These are phyloP conservation scores for Colletotrichum gloeosporioides DNA, from an alignment of 2,329 filamentous ascomycete species.

Conservation along the genomic window DNA sequence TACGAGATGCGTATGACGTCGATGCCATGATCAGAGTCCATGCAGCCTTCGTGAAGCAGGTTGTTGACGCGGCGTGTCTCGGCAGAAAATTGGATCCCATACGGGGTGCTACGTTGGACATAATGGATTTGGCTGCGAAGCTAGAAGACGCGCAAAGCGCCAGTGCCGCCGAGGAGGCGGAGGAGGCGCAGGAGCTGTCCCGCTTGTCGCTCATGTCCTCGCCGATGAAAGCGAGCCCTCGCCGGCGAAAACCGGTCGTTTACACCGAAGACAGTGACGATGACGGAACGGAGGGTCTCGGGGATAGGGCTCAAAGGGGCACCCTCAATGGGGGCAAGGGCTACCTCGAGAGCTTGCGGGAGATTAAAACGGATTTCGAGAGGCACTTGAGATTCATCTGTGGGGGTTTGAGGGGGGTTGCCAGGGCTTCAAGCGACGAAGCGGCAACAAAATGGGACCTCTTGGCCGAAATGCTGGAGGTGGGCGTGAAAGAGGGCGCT, in stretches of 20 bases:
- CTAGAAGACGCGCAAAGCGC: conserved; percentile 66
- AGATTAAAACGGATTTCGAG: conserved; percentile 68
- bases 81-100: conserved; percentile 73
- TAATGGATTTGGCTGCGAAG: conserved; percentile 76
- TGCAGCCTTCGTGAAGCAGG: conserved; percentile 62
- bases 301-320: conserved; percentile 5
- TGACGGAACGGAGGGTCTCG: conserved; percentile 36
- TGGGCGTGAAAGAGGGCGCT: conserved; percentile 35
- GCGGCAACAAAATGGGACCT: conserved; percentile 75
- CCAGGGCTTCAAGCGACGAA: conserved; percentile 72
- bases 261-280: conserved; percentile 37
- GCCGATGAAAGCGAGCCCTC: conserved; percentile 30
- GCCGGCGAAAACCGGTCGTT: conserved; percentile 14
- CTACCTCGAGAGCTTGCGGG: conserved; percentile 58
- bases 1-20: conserved; percentile 72
- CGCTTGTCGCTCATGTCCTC: conserved; percentile 41
- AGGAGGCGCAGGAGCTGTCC: conserved; percentile 43
- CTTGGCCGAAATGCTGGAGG: conserved; percentile 79
- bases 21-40: conserved; percentile 82
- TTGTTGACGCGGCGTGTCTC: conserved; percentile 74
- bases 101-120: conserved; percentile 72
- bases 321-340: conserved; percentile 31
- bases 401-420: conserved; percentile 75
- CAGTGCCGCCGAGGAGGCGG: conserved; percentile 40
- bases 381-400: conserved; percentile 72